Percentiles rank a stretch among this genome's conserved stretches.
These are phyloP conservation scores for Lathyrus sativus DNA, from an alignment of 306 rosid species.

Conservation along the genomic window DNA sequence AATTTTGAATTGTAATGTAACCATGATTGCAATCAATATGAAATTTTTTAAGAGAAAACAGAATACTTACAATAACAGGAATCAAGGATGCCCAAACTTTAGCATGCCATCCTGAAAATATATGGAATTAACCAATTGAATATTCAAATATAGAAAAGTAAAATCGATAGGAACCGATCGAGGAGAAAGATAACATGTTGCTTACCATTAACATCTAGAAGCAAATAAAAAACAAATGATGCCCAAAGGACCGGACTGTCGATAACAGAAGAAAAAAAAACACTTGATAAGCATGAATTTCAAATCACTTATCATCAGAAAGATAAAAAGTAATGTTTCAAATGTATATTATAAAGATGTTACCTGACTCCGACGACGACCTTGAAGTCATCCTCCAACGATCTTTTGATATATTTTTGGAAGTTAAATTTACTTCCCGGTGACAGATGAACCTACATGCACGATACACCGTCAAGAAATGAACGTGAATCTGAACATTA, in stretches of 20 bases:
- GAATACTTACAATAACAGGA: no score
- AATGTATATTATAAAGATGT: constrained; percentile 18
- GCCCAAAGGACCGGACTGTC: no score
- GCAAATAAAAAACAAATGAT: constrained; percentile 75
- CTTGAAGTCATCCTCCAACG: constrained; percentile 96
- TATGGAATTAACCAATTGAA: constrained; percentile 17
- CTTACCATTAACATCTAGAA: constrained; percentile 75
- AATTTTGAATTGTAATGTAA: no score
- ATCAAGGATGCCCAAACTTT: constrained; percentile 85
- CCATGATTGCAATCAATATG: no score
- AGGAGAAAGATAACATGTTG: constrained; percentile 26
- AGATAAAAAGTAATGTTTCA: constrained; percentile 4
- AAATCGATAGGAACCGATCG: background rate
- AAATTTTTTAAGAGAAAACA: no score
- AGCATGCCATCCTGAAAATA: constrained; percentile 77
- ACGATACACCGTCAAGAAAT: no score
- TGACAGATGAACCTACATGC: constrained; percentile 77
- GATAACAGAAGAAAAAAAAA: constrained; percentile 31
- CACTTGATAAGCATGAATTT: constrained; percentile 13
- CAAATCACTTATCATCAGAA: background rate
- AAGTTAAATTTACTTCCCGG: no score
- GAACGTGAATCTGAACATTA: no score
- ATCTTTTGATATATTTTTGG: constrained; percentile 91
- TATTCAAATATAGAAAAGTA: constrained; percentile 9
- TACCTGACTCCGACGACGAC: constrained; percentile 92